Base-by-base conservation (phyloP, 805 yeast genomes). In the Metschnikowia hibisci region DNA sequence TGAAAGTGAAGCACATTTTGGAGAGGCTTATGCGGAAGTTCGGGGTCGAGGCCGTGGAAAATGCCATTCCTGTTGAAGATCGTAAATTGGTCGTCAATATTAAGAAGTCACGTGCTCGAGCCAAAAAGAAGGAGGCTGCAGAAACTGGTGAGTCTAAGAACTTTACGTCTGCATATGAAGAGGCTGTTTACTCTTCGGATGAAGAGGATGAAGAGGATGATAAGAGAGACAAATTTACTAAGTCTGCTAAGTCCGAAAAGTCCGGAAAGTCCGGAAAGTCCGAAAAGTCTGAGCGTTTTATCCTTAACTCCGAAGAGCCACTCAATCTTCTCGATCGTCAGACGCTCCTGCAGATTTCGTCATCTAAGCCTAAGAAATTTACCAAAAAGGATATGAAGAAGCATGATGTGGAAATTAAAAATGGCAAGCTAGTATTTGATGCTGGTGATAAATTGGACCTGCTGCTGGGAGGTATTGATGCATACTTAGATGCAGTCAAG, bases 401-500 rank as follows among this genome's bases (percentile, higher is more conserved):
- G 53, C 47, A 39, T 39, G 39, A 50, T n/a, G 46, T 54, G 38
- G 47, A 49, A 43, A 79, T 80, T 39, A 69, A 71, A 53, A 73
- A 80, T 47, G 96, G 96, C 25, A 83, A 81, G 60, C 61, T 86
- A 43, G 77, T 87, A 43, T 77, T 88, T 55, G 72, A 66, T 18
- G 49, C 53, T 4, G 77, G 66, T 3, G 84, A 79, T 55, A 65
- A 65, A n/a, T 58, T 69, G 52, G 58, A 59, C 18, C 64, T 66
- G 22, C 64, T 66, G 22, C 67, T 70, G 43, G 64, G 63, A 4
- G 95, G 96, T 13, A 78, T 91, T 51, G 86, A 86, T 59, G 98
- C 97, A 0, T 93, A 93, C 62, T 78, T 89, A 52, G 96, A 89
- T 49, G 99, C 99, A 6, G 88, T 93, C 18, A 84, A 80, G 62